phyloP scores from a whole-genome alignment of 2,329 filamentous ascomycete species.

The Anisogramma anomala region DNA sequence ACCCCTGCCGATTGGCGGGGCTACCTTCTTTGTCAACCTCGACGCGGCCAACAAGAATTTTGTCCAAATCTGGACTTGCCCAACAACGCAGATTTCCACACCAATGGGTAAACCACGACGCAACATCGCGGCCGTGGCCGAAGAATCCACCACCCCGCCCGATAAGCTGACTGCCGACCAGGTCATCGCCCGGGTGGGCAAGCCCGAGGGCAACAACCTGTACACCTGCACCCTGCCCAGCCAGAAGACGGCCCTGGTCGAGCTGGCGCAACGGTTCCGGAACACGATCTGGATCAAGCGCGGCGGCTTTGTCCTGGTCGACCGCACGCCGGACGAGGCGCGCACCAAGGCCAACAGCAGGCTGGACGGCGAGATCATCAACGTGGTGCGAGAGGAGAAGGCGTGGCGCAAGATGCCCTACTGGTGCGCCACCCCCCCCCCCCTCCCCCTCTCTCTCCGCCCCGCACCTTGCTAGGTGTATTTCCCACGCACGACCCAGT shows the following conservation, averaged over 20 bases:
- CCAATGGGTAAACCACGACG: constrained; percentile 67
- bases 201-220: constrained; percentile 78
- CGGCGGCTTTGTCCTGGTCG: constrained; percentile 75
- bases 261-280: constrained; percentile 75
- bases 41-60: too few relatives aligned
- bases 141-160: constrained; percentile 54
- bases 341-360: constrained; percentile 53
- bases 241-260: constrained; percentile 56
- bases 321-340: constrained; percentile 51
- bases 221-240: constrained; percentile 67
- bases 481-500: too few relatives aligned
- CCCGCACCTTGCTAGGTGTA: too few relatives aligned
- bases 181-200: constrained; percentile 64
- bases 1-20: too few relatives aligned
- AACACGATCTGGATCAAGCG: constrained; percentile 90
- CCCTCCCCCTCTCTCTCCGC: background rate
- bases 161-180: constrained; percentile 48
- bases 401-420: constrained; percentile 80
- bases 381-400: constrained; percentile 85
- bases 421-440: constrained; percentile 47
- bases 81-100: too few relatives aligned
- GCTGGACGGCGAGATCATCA: constrained; percentile 79
- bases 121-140: constrained; percentile 63
- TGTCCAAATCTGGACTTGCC: too few relatives aligned
- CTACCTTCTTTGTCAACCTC: too few relatives aligned